Evolutionary conservation across 192 early-diverging fungal species (phyloP), one percentile per base, ranked within the genome.

Genomic region (Fimicolochytrium jonesii): DNA sequence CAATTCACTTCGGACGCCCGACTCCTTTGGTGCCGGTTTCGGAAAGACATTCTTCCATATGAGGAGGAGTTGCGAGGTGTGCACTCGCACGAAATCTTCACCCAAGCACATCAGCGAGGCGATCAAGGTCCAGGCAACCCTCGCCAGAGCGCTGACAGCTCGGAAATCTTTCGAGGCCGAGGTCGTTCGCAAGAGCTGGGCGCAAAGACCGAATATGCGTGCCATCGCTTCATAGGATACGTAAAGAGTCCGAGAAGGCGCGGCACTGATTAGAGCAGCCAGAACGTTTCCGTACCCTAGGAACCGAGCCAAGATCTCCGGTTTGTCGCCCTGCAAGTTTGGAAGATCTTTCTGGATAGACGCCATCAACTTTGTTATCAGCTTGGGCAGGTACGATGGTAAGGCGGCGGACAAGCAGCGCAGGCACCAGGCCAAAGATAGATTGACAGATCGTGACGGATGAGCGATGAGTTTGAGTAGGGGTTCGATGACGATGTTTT

Each of bases 1-100:
- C 10, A 72, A 31, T 41, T 92, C 88, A 10, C 67, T 75, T 2
- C 81, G 65, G 18, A 77, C 48, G 29, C 72, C 65, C 6, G 74
- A 68, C 52, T 92, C 90, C 66, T 90, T 92, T 37, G 81, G 72
- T 10, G 77, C 71, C 20, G 77, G 68, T 52, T 92, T 93, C 28
- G 88, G 85, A 23, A 94, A 84, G 0, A 87, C 85, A 7, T 59
- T 79, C 60, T 88, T 91, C 92, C 92, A 94, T 6, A 92, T 75
- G 0, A 88, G 57, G 2, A 92, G 59, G 18, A 92, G 68, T 56
- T 92, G 87, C 5, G 90, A 81, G 2, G 89, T 56, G 61, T 94
- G 88, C 37, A 92, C 80, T 35, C 79, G 82, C 32, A 90, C 88
- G 64, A 94, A 87, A 39, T 91, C 83, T 5, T 90, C 87, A 0